phyloP scores from a whole-genome alignment of 805 yeast genomes.

The Scheffersomyces coipomensis region DNA sequence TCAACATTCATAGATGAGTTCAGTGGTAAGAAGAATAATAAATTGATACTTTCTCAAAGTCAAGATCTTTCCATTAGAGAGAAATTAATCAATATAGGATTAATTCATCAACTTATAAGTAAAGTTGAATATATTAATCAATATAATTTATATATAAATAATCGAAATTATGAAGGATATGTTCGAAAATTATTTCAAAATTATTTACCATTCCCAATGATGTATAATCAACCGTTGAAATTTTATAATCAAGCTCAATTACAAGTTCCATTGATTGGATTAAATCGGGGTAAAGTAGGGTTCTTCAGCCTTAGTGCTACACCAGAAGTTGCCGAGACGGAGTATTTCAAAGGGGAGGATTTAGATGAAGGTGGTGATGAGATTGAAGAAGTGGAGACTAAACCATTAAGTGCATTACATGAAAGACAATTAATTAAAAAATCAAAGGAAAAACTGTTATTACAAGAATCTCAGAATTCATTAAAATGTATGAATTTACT shows the following conservation, averaged over 20 bases:
- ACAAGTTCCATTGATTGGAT: slow-evolving; percentile 29
- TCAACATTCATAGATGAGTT: slow-evolving; percentile 6
- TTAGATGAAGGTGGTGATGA: slow-evolving; percentile 14
- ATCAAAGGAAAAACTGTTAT: slow-evolving; percentile 25
- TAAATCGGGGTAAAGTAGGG: slow-evolving; percentile 22
- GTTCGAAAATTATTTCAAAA: slow-evolving; percentile 54
- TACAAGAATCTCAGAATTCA: slow-evolving; percentile 33
- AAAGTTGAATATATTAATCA: slow-evolving; percentile 48
- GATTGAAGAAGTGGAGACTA: slow-evolving; percentile 17
- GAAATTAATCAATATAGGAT: slow-evolving; percentile 42
- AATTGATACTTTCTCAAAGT: not conserved
- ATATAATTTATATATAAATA: slow-evolving; percentile 56
- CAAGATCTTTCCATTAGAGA: slow-evolving; percentile 13
- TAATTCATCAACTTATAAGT: slow-evolving; percentile 39
- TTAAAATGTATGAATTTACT: slow-evolving; percentile 28
- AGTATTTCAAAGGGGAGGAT: slow-evolving; percentile 17
- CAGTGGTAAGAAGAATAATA: not conserved
- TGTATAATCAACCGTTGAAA: slow-evolving; percentile 63
- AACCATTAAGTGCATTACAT: slow-evolving; percentile 37
- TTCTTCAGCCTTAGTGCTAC: slow-evolving; percentile 25
- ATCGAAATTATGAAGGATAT: slow-evolving; percentile 56
- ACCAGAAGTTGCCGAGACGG: slow-evolving; percentile 25
- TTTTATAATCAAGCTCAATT: slow-evolving; percentile 38
- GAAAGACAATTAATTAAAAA: slow-evolving; percentile 33
- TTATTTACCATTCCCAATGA: slow-evolving; percentile 69